Base-by-base conservation (phyloP, 352 stramenopile species). In the Globisporangium rhizosaccharum region DNA sequence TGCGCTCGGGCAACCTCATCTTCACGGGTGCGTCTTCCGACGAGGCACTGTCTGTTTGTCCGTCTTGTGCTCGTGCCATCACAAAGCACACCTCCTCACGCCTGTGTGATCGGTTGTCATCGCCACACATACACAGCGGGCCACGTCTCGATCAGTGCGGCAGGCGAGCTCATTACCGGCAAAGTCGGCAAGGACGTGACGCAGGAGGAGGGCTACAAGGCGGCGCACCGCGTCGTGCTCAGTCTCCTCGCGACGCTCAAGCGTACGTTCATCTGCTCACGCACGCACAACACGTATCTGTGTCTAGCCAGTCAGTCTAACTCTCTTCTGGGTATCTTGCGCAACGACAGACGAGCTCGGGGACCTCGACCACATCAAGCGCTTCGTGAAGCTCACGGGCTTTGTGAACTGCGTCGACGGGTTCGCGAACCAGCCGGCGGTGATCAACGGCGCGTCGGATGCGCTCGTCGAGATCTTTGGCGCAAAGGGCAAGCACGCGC, bases 391-490 rank as follows among this genome's bases (percentile, higher is more conserved):
- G 78, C 66, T 98, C 47, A 84, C 93, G 46, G 93, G 92, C 39
- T 97, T 98, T 71, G 91, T 98, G 12, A 95, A 96, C 70, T 97
- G 87, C 61, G 71, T 85, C 30, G 79, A 94, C 56, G 82, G 80
- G 51, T 97, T 97, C 72, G 65, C 72, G 14, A 67, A 78, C 47
- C 91, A 98, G 69, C 87, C 91, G 9, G 63, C 70, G 12, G 92
- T 98, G 0, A 90, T 98, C 64, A 98, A 98, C 76, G 94, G 94
- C 46, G 87, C 82, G 25, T 96, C 85, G 14, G 91, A 98, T 67
- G 61, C 97, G 2, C 72, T 87, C 39, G 62, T 68, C 25, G 67
- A 97, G 63, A 73, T 96, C 45, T 90, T 96, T 65, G 75, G 78
- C 20, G 77, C 87, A 18, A 85, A 82, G 50, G 85, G 85, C 25